Conservation (phyloP, 208 protist species). For the Crithidia acanthocephali region DNA sequence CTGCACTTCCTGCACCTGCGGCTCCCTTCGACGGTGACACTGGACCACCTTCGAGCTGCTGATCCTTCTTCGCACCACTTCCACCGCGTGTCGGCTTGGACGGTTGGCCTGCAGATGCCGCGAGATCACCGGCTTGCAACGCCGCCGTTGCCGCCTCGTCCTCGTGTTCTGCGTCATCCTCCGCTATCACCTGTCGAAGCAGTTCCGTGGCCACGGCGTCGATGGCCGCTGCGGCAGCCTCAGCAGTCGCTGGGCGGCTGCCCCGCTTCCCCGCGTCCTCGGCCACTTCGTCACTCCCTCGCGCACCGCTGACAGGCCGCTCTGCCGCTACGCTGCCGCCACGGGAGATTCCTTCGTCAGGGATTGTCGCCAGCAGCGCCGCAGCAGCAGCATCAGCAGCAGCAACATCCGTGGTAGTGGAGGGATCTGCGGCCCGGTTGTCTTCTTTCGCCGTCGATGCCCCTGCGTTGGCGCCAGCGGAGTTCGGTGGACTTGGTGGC, state of each 20-base stretch:
- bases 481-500: background rate
- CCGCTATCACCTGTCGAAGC: conserved; percentile 20
- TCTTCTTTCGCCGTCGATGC: background rate
- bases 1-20: too few species aligned
- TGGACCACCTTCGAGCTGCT: too few species aligned
- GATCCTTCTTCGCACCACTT: too few species aligned
- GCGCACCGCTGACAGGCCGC: background rate
- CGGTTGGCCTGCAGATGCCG: too few species aligned
- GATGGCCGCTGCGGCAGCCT: background rate
- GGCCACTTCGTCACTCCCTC: background rate
- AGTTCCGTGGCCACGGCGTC: conserved; percentile 24
- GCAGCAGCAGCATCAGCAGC: conserved; percentile 19
- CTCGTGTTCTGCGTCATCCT: background rate
- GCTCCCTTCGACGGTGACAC: too few species aligned
- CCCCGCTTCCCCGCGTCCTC: background rate
- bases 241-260: background rate
- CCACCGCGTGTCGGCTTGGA: too few species aligned
- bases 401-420: background rate
- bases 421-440: background rate
- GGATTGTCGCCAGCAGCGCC: conserved; percentile 12
- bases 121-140: too few species aligned
- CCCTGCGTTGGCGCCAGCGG: background rate
- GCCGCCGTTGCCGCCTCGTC: background rate
- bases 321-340: background rate
- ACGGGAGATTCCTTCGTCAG: background rate